phyloP scores from a whole-genome alignment of 164 flowering plant genomes.

The Umbilicus rupestris region DNA sequence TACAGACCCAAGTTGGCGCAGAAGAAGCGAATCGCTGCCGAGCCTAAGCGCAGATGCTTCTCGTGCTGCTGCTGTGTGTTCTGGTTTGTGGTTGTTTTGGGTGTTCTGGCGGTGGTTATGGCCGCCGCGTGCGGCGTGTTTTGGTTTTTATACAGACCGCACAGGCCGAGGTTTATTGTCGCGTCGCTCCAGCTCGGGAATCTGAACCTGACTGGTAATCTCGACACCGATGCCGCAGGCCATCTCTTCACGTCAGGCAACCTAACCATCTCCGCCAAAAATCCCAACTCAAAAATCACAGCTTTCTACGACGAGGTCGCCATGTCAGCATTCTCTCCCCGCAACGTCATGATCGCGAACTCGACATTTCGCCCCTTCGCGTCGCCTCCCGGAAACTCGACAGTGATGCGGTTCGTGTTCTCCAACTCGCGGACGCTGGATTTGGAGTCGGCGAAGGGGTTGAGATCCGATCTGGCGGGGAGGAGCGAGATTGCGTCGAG shows the following conservation, averaged over 20 bases:
- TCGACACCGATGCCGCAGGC: background rate
- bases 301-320: background rate
- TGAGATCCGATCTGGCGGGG: background rate
- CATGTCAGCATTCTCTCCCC: background rate
- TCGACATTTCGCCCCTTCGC: background rate
- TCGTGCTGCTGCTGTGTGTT: background rate
- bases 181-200: background rate
- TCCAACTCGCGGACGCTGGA: background rate
- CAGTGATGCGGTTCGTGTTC: background rate
- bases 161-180: background rate
- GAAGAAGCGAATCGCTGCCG: background rate
- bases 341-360: background rate
- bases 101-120: background rate
- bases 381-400: background rate
- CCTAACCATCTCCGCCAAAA: background rate
- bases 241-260: background rate
- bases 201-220: conserved; percentile 1
- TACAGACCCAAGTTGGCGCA: background rate
- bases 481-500: background rate
- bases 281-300: background rate
- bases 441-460: background rate
- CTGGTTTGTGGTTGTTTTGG: background rate
- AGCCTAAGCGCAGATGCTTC: background rate
- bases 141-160: background rate
- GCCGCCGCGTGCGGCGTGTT: background rate